A percentile compares a stretch with the other conserved stretches of the same genome.
phyloP scores from a whole-genome alignment of 345 rosid genomes.

The Populus euphratica region DNA sequence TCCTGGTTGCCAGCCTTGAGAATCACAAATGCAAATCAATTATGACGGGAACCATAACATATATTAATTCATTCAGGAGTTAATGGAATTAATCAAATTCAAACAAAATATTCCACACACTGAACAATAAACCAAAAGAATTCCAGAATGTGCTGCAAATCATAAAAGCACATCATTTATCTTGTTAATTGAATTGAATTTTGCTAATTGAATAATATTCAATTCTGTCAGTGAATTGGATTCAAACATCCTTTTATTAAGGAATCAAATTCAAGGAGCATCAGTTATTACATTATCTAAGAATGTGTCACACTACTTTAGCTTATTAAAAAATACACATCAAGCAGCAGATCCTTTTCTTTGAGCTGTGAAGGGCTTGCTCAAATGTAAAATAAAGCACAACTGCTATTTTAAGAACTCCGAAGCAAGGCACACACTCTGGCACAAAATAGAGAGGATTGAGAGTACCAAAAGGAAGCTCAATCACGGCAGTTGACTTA shows the following conservation, averaged over 20 bases:
- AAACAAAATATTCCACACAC: neutral
- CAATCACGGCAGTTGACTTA: constrained; percentile 70
- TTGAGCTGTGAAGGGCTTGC: neutral
- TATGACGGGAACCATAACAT: neutral
- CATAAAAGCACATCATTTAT: neutral
- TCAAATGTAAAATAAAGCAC: neutral
- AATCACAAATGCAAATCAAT: neutral
- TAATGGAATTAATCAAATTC: neutral
- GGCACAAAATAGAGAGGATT: neutral
- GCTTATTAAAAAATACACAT: neutral
- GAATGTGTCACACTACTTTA: neutral
- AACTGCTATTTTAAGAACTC: neutral
- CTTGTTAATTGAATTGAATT: neutral
- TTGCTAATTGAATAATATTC: too few species aligned
- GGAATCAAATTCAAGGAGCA: neutral
- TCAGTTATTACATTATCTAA: neutral
- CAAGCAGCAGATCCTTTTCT: neutral
- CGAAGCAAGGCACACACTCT: neutral
- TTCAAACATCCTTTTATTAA: neutral
- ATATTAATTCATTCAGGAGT: constrained; percentile 2
- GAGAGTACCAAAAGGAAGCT: constrained; percentile 75
- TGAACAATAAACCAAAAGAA: neutral
- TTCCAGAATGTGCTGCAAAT: neutral
- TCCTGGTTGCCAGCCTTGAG: constrained; percentile 96
- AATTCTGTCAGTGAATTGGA: neutral